Evolutionary conservation across 768 basidiomycete genomes (phyloP), one percentile per base, ranked within the genome.

Genomic region (Hygrophorus pudorinus): DNA sequence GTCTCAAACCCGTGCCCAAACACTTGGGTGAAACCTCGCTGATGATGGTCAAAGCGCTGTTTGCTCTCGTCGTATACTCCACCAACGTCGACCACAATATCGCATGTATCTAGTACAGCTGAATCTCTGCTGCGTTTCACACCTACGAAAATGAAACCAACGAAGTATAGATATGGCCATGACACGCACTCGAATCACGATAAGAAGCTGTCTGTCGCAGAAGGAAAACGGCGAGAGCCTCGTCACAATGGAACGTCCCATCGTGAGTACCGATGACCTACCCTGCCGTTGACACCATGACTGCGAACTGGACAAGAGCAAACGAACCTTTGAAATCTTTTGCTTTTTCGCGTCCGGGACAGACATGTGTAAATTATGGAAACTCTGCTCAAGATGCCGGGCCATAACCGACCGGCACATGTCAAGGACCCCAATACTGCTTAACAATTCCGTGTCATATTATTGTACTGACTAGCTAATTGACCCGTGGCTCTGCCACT

Each of bases 31-130:
- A 99, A 99, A 0, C 85, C 92, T 33, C 93, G 78, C 57, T 99
- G 94, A 58, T 99, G 94, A 58, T 99, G 94, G 62, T 99, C 94
- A 60, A 90, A 99, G 31, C 84, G 74, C 42, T 82, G 76, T 44
- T 71, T 78, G 48, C 66, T 66, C 56, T 81, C 78, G 44, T 94
- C 89, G 60, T 97, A 99, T 17, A 86, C 73, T 5, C 86, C 92
- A 8, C 96, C 93, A 40, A 99, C 92, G 57, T 99, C 94, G 17
- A 98, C 90, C 24, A 99, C 87, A 56, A 99, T 91, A 59, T 92
- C 83, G 60, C 93, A 92, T 5, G 78, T 70, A 48, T 80, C 79
- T 28, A 93, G 72, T 12, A 79, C 53, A 9, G 67, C 70, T 3
- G 82, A 80, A 57, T 90, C 84, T 33, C 90, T 75, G 32, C 72